These are phyloP conservation scores for Xerocomellus dryophilus DNA, from an alignment of 768 basidiomycete species.

Conservation along the genomic window DNA sequence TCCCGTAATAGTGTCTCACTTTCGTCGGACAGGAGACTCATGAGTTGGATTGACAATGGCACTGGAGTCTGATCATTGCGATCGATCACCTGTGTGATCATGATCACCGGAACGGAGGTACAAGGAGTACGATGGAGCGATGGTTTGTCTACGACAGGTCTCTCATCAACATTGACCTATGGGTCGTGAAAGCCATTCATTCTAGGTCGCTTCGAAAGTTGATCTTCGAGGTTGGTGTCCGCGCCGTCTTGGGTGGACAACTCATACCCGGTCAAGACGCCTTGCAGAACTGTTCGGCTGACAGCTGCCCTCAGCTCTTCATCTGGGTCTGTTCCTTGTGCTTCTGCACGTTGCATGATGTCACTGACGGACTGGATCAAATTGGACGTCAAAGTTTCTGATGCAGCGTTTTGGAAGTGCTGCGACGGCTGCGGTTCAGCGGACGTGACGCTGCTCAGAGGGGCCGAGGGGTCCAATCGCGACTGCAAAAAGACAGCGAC, in stretches of 20 bases:
- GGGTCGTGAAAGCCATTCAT: conserved; percentile 18
- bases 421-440: conserved; percentile 47
- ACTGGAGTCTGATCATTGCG: conserved; percentile 28
- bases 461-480: conserved; percentile 17
- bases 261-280: conserved; percentile 59
- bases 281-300: conserved; percentile 58
- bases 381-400: conserved; percentile 65
- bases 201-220: conserved; percentile 24
- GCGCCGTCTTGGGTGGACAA: conserved; percentile 34
- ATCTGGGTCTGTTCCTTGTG: conserved; percentile 63
- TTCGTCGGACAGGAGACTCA: conserved; percentile 1
- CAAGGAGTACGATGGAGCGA: conserved; percentile 2
- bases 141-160: not conserved
- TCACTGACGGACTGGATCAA: conserved; percentile 64
- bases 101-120: conserved; percentile 34
- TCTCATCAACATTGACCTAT: not conserved
- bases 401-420: conserved; percentile 62
- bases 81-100: conserved; percentile 31
- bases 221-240: conserved; percentile 10
- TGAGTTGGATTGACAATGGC: conserved; percentile 18
- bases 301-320: conserved; percentile 63
- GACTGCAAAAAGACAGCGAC: conserved; percentile 62
- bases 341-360: conserved; percentile 60
- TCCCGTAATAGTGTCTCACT: not conserved
- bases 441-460: conserved; percentile 1